phyloP scores from a whole-genome alignment of 306 rosid genomes.

The Sphenostylis stenocarpa region DNA sequence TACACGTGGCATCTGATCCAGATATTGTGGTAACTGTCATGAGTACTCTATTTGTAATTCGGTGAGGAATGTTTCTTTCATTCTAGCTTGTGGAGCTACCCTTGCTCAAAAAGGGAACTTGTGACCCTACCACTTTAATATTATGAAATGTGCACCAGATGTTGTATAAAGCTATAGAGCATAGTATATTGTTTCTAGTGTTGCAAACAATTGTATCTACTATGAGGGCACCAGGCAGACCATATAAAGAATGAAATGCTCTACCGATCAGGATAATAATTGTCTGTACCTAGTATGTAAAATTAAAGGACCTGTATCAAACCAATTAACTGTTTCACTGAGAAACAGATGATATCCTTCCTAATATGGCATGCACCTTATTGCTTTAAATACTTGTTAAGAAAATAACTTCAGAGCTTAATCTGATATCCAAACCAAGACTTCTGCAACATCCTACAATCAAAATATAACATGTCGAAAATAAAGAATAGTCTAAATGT shows the following conservation, averaged over 20 bases:
- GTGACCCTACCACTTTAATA: too few relatives aligned
- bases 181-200: background rate
- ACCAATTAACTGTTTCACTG: constrained; percentile 6
- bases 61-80: too few relatives aligned
- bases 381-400: background rate
- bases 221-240: background rate
- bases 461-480: background rate
- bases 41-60: too few relatives aligned
- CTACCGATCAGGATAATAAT: constrained; percentile 5
- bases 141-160: background rate
- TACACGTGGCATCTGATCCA: too few relatives aligned
- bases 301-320: constrained; percentile 5
- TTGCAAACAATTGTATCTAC: background rate
- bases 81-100: too few relatives aligned
- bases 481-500: constrained; percentile 2
- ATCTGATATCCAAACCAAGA: constrained; percentile 18
- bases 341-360: background rate
- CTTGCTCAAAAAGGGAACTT: too few relatives aligned
- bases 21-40: too few relatives aligned
- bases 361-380: background rate
- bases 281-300: background rate
- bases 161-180: background rate
- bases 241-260: background rate
- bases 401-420: background rate
- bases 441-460: constrained; percentile 2